Base-by-base conservation (phyloP, 108 stramenopile genomes). In the Cyclotella sp. region DNA sequence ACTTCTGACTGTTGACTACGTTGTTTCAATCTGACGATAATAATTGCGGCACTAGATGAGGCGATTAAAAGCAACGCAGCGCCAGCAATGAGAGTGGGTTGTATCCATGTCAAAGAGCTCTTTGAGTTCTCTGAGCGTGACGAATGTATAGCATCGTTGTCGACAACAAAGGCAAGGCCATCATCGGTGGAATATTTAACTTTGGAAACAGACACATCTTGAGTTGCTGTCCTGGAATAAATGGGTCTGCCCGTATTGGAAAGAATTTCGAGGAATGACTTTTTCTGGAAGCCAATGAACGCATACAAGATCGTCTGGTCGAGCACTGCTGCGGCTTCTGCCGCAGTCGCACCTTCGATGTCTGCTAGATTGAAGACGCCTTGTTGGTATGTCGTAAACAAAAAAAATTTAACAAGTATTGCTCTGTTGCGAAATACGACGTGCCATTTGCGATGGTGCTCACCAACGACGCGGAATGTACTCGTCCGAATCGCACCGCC, bases 271-370 rank as follows among this genome's bases (percentile, higher is more conserved):
- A 81, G 27, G 51, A 81, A 81, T 40, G 45, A 59, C 5, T 61
- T 22, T 27, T 78, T 70, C 42, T 78, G 68, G 7, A 46, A 57
- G 9, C 70, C 70, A 0, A 64, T 41, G 27, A 80, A 80, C 16
- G 79, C 79, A 54, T 80, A 70, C 40, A 46, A 19, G 29, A 65
- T 73, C 27, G 79, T 71, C 62, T 73, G 46, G 58, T 80, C 79
- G 0, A 80, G 66, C 22, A 73, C 49, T 19, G 22, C 46, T 24
- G 59, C 72, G 41, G 53, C 62, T 46, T 59, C 70, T 18, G 63
- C 63, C 40, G 79, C 42, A 19, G 54, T 46, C 28, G 72, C 53
- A 15, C 30, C 46, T 28, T 26, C 21, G 15, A 73, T 39, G 15
- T 63, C 55, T 15, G 64, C 47, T 4, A 66, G 41, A 28, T 73